Percentiles rank a stretch among this genome's conserved stretches.
phyloP scores from a whole-genome alignment of 768 basidiomycete genomes.

The Tricholoma flavovirens region DNA sequence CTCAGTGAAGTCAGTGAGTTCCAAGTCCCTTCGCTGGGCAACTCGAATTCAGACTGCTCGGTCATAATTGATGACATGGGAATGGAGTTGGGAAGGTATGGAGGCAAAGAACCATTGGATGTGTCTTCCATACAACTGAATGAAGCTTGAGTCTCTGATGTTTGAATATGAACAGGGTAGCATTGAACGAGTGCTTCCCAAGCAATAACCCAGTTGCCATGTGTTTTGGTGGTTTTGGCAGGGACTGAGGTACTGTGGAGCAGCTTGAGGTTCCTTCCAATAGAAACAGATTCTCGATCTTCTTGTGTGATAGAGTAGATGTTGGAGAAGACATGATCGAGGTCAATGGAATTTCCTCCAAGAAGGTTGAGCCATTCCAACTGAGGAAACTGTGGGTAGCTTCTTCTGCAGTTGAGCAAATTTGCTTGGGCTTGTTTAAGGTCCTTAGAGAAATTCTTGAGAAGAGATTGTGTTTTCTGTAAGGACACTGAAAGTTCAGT shows the following conservation, averaged over 20 bases:
- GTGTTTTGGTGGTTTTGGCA: background rate
- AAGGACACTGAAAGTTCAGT: too few relatives aligned
- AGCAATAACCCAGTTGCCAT: background rate
- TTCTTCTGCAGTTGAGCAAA: too few relatives aligned
- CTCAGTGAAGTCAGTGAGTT: constrained; percentile 8
- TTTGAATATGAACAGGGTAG: background rate
- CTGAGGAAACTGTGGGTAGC: too few relatives aligned
- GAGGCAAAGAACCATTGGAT: constrained; percentile 10
- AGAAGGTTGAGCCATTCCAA: too few relatives aligned
- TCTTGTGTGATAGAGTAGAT: background rate
- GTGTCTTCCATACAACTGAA: background rate
- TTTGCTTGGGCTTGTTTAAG: too few relatives aligned
- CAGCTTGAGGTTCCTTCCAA: background rate
- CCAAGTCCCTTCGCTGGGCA: constrained; percentile 4
- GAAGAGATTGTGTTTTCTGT: too few relatives aligned
- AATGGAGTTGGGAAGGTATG: constrained; percentile 1
- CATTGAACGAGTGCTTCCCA: background rate
- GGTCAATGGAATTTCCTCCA: background rate
- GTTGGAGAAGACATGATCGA: background rate
- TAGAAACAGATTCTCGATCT: background rate
- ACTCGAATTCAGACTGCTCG: constrained; percentile 14
- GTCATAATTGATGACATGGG: constrained; percentile 21
- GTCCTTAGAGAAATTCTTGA: too few relatives aligned
- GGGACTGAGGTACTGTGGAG: background rate
- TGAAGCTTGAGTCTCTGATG: too few relatives aligned